These are phyloP conservation scores for Cercis canadensis DNA, from an alignment of 306 rosid genomes.

Conservation along the genomic window DNA sequence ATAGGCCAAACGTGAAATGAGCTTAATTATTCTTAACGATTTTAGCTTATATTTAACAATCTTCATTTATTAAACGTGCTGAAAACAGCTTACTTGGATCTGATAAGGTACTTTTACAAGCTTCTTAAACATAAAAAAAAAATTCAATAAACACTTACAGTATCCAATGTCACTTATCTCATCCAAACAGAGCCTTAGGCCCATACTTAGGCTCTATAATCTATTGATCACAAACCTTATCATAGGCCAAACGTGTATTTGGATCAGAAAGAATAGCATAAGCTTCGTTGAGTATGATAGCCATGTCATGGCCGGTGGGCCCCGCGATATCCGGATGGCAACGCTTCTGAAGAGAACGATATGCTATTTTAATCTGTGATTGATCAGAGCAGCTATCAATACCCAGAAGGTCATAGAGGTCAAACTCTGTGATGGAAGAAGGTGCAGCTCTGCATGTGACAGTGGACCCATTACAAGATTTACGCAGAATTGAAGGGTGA, in stretches of 20 bases:
- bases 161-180: too few species aligned
- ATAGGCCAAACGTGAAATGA: too few species aligned
- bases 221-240: constrained; percentile 52
- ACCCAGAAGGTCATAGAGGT: constrained; percentile 89
- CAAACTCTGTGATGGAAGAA: constrained; percentile 53
- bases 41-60: too few species aligned
- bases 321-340: constrained; percentile 97
- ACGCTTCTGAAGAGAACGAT: constrained; percentile 79
- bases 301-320: constrained; percentile 92
- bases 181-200: too few species aligned
- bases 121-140: too few species aligned
- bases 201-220: too few species aligned
- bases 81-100: too few species aligned
- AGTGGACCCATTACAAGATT: constrained; percentile 26
- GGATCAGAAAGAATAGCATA: constrained; percentile 87
- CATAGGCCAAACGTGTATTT: constrained; percentile 68
- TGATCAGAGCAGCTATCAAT: constrained; percentile 69
- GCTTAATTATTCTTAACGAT: too few species aligned
- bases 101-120: too few species aligned
- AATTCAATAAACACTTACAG: too few species aligned
- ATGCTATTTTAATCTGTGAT: constrained; percentile 69
- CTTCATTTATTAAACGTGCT: too few species aligned
- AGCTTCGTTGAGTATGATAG: constrained; percentile 86
- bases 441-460: constrained; percentile 56
- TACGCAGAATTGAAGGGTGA: constrained; percentile 23